These are phyloP conservation scores for Panicum miliaceum DNA, from an alignment of 176 grass and related monocot species.

Conservation along the genomic window DNA sequence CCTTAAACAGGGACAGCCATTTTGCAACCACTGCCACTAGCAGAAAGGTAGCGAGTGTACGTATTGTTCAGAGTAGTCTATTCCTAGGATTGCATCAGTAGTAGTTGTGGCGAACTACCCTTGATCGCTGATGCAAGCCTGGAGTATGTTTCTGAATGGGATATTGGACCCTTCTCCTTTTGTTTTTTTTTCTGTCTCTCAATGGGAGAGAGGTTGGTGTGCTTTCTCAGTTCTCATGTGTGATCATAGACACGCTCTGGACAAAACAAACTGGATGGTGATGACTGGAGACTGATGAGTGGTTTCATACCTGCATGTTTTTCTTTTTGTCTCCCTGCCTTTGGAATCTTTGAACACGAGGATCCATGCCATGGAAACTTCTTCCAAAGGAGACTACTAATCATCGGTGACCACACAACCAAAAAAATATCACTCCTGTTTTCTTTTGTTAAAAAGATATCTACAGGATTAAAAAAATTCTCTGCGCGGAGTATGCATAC, in stretches of 20 bases:
- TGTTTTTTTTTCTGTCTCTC: background rate
- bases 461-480: background rate
- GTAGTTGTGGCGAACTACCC: background rate
- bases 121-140: slow-evolving; percentile 7
- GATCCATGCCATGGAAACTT: slow-evolving; percentile 27
- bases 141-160: background rate
- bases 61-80: background rate
- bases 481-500: too few species aligned
- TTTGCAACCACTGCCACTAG: slow-evolving; percentile 33
- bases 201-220: background rate
- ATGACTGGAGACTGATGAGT: slow-evolving; percentile 20
- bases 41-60: background rate
- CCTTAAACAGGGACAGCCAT: background rate
- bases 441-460: background rate
- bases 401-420: background rate
- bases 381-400: background rate
- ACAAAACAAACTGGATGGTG: background rate
- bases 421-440: background rate
- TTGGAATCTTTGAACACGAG: slow-evolving; percentile 43
- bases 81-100: slow-evolving; percentile 2
- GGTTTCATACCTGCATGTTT: slow-evolving; percentile 26
- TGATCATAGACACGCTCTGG: background rate
- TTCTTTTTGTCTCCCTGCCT: slow-evolving; percentile 19
- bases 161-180: background rate
- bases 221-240: background rate